Base-by-base conservation (phyloP, 148 eudicot species). In the Pharnaceum exiguum region DNA sequence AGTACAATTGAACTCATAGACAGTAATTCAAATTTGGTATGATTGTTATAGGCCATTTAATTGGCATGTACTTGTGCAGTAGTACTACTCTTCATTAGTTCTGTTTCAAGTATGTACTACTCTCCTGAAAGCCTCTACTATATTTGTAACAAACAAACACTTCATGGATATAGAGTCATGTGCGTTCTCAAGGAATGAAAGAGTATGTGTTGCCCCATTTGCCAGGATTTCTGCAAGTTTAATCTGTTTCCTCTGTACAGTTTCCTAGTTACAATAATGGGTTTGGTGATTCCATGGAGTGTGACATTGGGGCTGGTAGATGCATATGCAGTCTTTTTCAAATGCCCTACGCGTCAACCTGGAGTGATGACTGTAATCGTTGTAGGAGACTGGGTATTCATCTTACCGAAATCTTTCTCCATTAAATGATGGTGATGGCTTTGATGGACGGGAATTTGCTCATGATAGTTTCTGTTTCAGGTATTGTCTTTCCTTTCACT, bases 261-360 rank as follows among this genome's bases (percentile, higher is more conserved):
- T 70, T 91, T 91, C 75, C 69, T 88, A 71, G 98, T 88, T 29
- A 88, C 94, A 22, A 58, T 87, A 13, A 91, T 87, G 96, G 90
- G 96, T 25, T 72, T 91, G 73, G 75, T 88, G 49, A 75, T 88
- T 65, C 94, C 98, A n/a, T 91, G 98, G 98, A 87, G 98, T 60
- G 66, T 81, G 66, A 85, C 96, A 5, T 53, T 91, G 27, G 88
- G 88, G 28, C 43, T 88, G 40, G 88, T 81, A 15, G 98, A 91
- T 57, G 86, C 69, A 6, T 88, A 83, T 60, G 75, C 88, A 0
- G 77, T 88, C 27, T 77, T 85, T 39, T 62, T 81, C 21, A 83
- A 77, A 52, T 77, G 74, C 43, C 88, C 96, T 21, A 1, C 82
- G 35, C 88, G 80, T 35, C 94, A 81, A 70, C 71, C 67, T 0